These are phyloP conservation scores for Xerocomus cyaneibrunnescens DNA, from an alignment of 1,284 basidiomycete species.

Conservation along the genomic window DNA sequence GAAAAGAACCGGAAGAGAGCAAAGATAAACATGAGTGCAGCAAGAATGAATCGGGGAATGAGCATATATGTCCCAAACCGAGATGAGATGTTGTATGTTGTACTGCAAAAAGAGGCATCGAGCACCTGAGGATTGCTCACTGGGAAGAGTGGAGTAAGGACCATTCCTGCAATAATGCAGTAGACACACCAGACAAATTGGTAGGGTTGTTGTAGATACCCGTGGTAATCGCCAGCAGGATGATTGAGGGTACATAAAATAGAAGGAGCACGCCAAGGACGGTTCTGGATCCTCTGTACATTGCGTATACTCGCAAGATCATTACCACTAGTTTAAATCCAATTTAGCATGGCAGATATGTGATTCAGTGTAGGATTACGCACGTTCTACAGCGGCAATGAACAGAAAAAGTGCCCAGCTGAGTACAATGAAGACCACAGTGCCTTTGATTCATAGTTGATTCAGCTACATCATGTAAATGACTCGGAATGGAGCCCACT, in stretches of 20 bases:
- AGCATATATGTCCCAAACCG: not conserved
- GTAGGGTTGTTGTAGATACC: not conserved
- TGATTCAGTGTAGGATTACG: not conserved
- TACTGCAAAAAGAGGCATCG: not conserved
- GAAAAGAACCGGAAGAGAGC: not conserved
- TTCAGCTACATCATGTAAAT: not conserved
- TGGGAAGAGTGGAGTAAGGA: not conserved
- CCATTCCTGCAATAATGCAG: not conserved
- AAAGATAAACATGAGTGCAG: not conserved
- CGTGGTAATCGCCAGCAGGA: not conserved
- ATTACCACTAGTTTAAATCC: not conserved
- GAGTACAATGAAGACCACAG: not conserved
- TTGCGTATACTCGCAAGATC: conserved; percentile 4
- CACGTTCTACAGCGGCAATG: conserved; percentile 5
- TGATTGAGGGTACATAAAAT: not conserved
- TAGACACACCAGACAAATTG: not conserved
- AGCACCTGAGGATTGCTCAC: not conserved
- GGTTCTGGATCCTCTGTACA: not conserved
- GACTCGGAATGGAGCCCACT: not conserved
- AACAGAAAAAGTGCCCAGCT: not conserved
- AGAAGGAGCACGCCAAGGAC: not conserved
- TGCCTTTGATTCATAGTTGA: not conserved
- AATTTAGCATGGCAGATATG: not conserved
- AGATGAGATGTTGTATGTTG: not conserved
- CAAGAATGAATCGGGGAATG: not conserved